These are phyloP conservation scores for Ambrosiella cleistominuta DNA, from an alignment of 2,329 filamentous ascomycete genomes.

Conservation along the genomic window DNA sequence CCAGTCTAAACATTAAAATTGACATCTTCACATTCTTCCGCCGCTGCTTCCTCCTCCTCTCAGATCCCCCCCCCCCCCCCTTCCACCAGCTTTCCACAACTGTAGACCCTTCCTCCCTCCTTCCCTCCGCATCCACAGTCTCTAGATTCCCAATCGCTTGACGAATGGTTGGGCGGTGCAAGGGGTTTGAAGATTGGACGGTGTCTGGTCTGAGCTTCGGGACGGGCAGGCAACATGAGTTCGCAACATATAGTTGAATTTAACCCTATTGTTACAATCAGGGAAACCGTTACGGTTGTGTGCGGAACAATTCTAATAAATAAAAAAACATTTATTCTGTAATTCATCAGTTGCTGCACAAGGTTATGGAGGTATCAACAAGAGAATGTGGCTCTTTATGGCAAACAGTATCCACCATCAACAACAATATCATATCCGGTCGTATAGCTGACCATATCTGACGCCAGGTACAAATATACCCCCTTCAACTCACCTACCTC, in stretches of 20 bases:
- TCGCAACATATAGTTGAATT: too few species aligned
- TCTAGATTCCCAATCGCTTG: background rate
- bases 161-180: background rate
- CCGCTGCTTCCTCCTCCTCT: too few species aligned
- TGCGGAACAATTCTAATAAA: background rate
- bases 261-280: background rate
- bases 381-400: slow-evolving; percentile 18
- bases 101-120: background rate
- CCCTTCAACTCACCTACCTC: slow-evolving; percentile 62
- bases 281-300: background rate
- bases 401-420: slow-evolving; percentile 53
- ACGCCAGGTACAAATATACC: slow-evolving; percentile 64
- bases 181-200: background rate
- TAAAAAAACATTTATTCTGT: too few species aligned
- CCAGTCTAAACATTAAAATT: too few species aligned
- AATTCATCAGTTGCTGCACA: too few species aligned
- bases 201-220: too few species aligned
- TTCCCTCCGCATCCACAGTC: background rate
- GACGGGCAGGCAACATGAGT: too few species aligned
- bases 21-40: too few species aligned
- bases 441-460: slow-evolving; percentile 67
- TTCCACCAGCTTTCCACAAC: background rate
- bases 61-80: too few species aligned
- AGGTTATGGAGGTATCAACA: background rate
- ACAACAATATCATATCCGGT: slow-evolving; percentile 59